Evolutionary conservation across 805 yeast species (phyloP).

Genomic region (Maudiozyma serrabonitensis): DNA sequence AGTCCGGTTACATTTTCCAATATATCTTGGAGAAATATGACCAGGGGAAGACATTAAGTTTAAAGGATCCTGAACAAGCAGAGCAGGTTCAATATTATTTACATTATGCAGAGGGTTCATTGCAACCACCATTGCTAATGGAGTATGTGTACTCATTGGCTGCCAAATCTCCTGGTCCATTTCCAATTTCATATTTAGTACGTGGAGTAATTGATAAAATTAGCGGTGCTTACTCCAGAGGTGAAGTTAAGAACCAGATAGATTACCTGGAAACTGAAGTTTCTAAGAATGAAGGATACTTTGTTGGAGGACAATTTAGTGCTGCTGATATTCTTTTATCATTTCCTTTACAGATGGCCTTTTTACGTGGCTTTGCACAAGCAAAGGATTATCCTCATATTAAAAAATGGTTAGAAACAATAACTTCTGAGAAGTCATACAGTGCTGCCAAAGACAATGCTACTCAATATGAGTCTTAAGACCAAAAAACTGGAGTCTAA

Average conservation of each 20-base stretch:
- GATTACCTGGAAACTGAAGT: constrained; percentile 35
- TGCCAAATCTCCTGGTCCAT: constrained; percentile 35
- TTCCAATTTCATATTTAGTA: constrained; percentile 38
- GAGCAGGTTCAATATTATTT: constrained; percentile 41
- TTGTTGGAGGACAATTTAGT: constrained; percentile 42
- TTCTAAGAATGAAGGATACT: constrained; percentile 30
- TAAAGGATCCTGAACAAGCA: constrained; percentile 32
- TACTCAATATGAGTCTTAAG: no score
- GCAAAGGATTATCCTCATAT: constrained; percentile 19
- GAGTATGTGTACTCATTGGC: constrained; percentile 31
- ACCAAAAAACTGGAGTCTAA: no score
- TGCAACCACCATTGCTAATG: constrained; percentile 41
- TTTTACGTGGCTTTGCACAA: constrained; percentile 9
- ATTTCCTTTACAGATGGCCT: constrained; percentile 33
- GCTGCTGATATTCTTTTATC: constrained; percentile 48
- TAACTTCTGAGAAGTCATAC: constrained; percentile 1
- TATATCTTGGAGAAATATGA: constrained; percentile 46
- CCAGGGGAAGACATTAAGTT: constrained; percentile 29
- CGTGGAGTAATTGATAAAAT: constrained; percentile 36
- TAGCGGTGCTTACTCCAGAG: constrained; percentile 39
- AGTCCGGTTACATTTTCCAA: constrained; percentile 50
- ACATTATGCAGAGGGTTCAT: constrained; percentile 53
- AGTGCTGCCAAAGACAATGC: no score
- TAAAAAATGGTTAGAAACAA: constrained; percentile 15
- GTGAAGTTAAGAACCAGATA: constrained; percentile 36